Evolutionary conservation across 441 rosid genomes (phyloP).

Genomic region (Pelargonium cotyledonis): DNA sequence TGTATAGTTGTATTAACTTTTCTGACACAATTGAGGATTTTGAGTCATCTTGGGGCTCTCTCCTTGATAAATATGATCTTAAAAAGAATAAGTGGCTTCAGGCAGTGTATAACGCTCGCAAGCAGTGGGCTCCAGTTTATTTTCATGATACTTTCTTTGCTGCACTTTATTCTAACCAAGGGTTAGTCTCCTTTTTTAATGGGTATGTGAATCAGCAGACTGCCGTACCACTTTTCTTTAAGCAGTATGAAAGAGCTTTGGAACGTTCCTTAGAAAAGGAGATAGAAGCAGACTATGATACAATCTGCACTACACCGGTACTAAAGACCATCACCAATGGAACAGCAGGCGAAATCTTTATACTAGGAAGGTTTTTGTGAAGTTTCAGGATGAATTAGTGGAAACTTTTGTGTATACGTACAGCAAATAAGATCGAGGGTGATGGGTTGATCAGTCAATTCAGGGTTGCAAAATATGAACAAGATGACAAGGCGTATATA

Average conservation of each 20-base stretch:
- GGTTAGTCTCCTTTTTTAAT: constrained; percentile 46
- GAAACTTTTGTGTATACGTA: constrained; percentile 59
- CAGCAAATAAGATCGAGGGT: constrained; percentile 49
- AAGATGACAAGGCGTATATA: constrained; percentile 47
- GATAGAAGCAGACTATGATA: constrained; percentile 57
- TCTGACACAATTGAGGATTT: constrained; percentile 56
- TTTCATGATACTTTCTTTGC: constrained; percentile 60
- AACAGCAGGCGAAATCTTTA: constrained; percentile 59
- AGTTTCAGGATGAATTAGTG: constrained; percentile 71
- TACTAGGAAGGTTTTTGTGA: constrained; percentile 48
- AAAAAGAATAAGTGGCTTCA: constrained; percentile 54
- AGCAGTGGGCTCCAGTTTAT: constrained; percentile 69
- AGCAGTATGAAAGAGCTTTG: constrained; percentile 59
- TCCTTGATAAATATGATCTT: constrained; percentile 47
- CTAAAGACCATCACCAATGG: constrained; percentile 68
- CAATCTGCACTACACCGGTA: constrained; percentile 40
- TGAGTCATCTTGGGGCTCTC: constrained; percentile 45
- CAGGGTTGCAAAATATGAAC: constrained; percentile 59
- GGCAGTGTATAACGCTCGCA: constrained; percentile 51
- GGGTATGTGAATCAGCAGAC: constrained; percentile 59
- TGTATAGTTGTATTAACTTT: constrained; percentile 54
- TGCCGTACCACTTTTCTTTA: constrained; percentile 49
- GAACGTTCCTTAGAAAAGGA: constrained; percentile 49
- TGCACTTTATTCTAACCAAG: constrained; percentile 47
- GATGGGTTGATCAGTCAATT: constrained; percentile 41